Conservation (phyloP, 148 eudicot genomes). For the Bassia scoparia region DNA sequence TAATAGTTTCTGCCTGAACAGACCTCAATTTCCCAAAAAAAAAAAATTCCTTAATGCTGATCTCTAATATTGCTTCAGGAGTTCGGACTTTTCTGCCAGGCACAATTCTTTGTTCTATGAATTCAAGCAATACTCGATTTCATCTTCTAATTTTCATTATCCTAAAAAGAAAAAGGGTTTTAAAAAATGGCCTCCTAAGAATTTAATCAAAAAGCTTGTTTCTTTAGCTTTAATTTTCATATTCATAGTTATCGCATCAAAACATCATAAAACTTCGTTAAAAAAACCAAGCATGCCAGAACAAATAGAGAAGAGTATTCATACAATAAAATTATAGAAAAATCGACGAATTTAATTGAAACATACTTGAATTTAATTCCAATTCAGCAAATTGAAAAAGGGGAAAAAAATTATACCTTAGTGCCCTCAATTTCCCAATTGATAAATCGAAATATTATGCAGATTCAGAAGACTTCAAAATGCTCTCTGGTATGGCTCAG, state of each 20-base stretch:
- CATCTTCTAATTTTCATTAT: neutral
- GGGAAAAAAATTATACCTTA: conserved; percentile 40
- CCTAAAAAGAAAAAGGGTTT: no score
- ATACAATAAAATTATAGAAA: neutral
- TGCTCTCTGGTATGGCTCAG: conserved; percentile 72
- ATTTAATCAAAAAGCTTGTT: no score
- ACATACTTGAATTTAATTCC: neutral
- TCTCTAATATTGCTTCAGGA: no score
- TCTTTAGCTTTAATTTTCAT: no score
- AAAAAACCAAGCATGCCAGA: neutral
- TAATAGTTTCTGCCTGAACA: neutral
- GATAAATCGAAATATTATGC: conserved; percentile 50
- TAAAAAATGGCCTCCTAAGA: no score
- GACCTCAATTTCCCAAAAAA: neutral
- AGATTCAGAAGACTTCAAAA: conserved; percentile 46
- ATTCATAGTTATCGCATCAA: no score
- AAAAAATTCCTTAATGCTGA: neutral
- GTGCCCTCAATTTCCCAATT: conserved; percentile 90
- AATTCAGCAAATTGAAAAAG: neutral
- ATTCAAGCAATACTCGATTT: neutral
- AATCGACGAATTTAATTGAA: neutral
- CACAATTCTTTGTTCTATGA: neutral
- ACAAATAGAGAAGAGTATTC: neutral
- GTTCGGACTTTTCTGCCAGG: neutral
- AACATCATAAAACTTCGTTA: neutral